A percentile compares a stretch with the other conserved stretches of the same genome.
Conservation (phyloP, 257 asterid species). For the Solanum corneliomulleri region DNA sequence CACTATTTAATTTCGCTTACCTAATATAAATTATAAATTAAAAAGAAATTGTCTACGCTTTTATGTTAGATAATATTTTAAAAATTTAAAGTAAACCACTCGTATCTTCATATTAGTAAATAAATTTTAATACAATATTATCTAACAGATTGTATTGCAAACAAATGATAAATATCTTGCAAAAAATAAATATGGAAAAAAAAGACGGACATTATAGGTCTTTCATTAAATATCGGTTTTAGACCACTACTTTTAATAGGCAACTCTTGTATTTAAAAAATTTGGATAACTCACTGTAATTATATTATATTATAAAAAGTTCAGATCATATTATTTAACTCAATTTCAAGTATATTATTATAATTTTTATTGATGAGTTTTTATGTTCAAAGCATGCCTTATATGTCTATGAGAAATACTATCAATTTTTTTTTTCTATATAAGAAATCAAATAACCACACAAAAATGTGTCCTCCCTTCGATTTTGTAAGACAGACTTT, state of each 20-base stretch:
- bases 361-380: background rate
- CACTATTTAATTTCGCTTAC: no score
- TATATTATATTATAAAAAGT: no score
- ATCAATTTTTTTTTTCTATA: background rate
- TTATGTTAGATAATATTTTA: no score
- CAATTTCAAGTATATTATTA: background rate
- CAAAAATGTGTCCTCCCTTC: background rate
- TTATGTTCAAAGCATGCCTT: no score
- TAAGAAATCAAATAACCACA: background rate
- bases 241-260: no score
- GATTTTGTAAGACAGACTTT: background rate
- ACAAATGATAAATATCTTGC: background rate
- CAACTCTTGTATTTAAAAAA: no score
- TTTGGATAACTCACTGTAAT: no score
- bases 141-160: background rate
- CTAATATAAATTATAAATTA: no score
- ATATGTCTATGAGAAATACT: background rate
- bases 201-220: background rate
- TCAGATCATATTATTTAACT: background rate
- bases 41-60: background rate
- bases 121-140: no score
- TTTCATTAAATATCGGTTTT: no score
- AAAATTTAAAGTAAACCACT: no score
- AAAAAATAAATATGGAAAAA: background rate
- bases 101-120: background rate